Conservation (phyloP, 139 green algal species). For the Chlorella vulgaris region DNA sequence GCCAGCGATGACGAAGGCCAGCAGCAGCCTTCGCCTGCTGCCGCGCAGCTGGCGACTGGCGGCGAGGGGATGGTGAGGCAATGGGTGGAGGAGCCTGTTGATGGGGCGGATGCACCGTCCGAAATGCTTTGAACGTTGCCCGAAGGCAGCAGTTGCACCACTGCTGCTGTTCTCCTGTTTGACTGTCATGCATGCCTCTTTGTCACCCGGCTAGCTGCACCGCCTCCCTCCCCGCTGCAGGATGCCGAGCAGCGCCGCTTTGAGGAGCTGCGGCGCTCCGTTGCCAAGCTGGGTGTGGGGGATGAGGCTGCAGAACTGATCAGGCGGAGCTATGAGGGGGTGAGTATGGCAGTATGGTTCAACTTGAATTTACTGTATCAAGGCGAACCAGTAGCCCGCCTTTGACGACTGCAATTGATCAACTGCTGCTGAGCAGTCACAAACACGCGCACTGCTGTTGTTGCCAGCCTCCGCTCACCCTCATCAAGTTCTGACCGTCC, state of each 20-base stretch:
- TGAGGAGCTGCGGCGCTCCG: constrained; percentile 2
- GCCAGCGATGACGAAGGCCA: constrained; percentile 9
- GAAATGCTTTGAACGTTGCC: neutral
- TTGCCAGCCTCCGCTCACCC: no score
- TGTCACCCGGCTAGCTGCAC: neutral
- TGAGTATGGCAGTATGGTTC: neutral
- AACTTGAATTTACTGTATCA: no score
- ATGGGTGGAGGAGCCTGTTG: neutral
- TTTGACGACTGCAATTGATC: no score
- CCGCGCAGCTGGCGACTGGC: neutral
- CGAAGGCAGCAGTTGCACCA: neutral
- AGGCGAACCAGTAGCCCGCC: no score
- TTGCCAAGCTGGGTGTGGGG: constrained; percentile 14
- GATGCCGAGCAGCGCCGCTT: neutral
- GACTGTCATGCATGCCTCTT: neutral
- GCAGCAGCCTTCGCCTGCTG: neutral
- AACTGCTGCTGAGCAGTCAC: no score
- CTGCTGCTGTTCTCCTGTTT: neutral
- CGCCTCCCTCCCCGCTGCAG: neutral
- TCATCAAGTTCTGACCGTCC: neutral
- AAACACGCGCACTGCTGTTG: no score
- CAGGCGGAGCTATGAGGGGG: neutral
- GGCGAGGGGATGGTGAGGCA: neutral
- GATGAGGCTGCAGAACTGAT: constrained; percentile 18
- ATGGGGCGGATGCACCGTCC: neutral